phyloP scores from a whole-genome alignment of 345 rosid genomes.

The Citrus trifoliata region DNA sequence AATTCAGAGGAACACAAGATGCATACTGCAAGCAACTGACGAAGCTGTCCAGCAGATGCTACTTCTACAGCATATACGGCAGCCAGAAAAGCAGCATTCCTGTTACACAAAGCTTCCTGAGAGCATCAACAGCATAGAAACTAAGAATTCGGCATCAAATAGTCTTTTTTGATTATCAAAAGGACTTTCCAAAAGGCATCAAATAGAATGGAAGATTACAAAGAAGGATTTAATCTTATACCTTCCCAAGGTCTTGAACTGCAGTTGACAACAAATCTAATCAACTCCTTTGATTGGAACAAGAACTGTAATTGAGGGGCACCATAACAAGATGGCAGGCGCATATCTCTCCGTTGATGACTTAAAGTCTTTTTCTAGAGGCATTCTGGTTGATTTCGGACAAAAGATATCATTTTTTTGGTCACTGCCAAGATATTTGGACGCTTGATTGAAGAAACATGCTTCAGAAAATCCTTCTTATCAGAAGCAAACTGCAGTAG shows the following conservation, averaged over 20 bases:
- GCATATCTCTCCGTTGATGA: slow-evolving; percentile 17
- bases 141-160: slow-evolving; percentile 1
- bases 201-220: not conserved
- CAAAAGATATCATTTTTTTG: slow-evolving; percentile 18
- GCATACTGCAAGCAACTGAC: slow-evolving; percentile 36
- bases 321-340: slow-evolving; percentile 21
- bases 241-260: slow-evolving; percentile 42
- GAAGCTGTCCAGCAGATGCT: slow-evolving; percentile 40
- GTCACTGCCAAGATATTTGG: slow-evolving; percentile 21
- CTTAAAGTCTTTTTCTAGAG: slow-evolving; percentile 20
- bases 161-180: not conserved
- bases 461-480: slow-evolving; percentile 23
- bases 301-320: slow-evolving; percentile 25
- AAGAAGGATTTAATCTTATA: slow-evolving; percentile 6
- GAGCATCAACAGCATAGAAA: slow-evolving; percentile 10
- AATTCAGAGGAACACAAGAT: slow-evolving; percentile 11
- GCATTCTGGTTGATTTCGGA: slow-evolving; percentile 12
- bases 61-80: slow-evolving; percentile 40
- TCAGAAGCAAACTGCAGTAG: slow-evolving; percentile 23
- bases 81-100: slow-evolving; percentile 30
- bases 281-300: slow-evolving; percentile 29
- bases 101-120: slow-evolving; percentile 34
- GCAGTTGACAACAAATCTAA: slow-evolving; percentile 35
- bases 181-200: not conserved
- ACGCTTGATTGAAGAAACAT: slow-evolving; percentile 17